Evolutionary conservation across 768 basidiomycete genomes (phyloP).

Genomic region (Tephrocybe sp.): DNA sequence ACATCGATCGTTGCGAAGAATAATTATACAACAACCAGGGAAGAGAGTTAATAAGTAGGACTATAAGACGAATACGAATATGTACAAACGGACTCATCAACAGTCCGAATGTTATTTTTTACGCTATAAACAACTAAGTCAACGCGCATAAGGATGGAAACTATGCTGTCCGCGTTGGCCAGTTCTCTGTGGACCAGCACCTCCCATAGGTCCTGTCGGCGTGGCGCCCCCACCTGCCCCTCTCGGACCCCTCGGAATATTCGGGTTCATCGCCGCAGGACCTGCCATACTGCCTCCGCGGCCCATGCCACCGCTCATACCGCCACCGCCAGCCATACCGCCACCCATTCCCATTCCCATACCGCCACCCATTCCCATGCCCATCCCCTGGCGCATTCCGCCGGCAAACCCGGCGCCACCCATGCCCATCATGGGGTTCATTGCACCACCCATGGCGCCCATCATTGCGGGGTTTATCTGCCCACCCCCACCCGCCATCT

Average conservation of each 20-base stretch:
- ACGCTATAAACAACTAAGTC: conserved; percentile 6
- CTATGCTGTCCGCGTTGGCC: conserved; percentile 76
- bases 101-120: not conserved
- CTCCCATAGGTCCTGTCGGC: conserved; percentile 38
- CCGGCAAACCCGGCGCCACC: conserved; percentile 10
- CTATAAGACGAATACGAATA: conserved; percentile 16
- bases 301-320: conserved; percentile 41
- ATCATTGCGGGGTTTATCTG: conserved; percentile 62
- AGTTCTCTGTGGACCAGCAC: conserved; percentile 70
- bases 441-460: conserved; percentile 40
- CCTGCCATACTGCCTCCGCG: conserved; percentile 38
- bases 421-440: conserved; percentile 31
- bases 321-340: conserved; percentile 37
- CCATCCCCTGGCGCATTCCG: conserved; percentile 31
- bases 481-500: conserved; percentile 62
- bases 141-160: conserved; percentile 85
- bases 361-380: conserved; percentile 38
- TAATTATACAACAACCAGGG: conserved; percentile 8
- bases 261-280: conserved; percentile 47
- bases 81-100: conserved; percentile 7
- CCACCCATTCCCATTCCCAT: conserved; percentile 35
- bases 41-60: conserved; percentile 13
- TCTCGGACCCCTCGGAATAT: conserved; percentile 66
- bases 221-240: conserved; percentile 53
- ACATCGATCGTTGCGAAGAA: not conserved